A percentile compares a stretch with the other conserved stretches of the same genome.
These are phyloP conservation scores for Hygrocybe punicea DNA, from an alignment of 768 basidiomycete genomes.

Conservation along the genomic window DNA sequence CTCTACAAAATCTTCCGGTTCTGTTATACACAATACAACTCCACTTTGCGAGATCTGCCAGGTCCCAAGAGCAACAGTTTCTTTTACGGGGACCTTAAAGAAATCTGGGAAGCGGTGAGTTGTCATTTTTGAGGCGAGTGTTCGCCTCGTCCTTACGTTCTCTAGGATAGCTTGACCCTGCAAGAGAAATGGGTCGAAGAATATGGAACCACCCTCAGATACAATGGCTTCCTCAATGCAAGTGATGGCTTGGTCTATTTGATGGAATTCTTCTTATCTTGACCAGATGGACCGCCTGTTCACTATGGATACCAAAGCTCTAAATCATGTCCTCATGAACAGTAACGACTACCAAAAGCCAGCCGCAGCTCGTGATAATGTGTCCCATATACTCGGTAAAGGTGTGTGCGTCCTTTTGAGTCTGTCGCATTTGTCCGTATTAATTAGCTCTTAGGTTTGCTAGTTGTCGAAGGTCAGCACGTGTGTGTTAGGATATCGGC, in stretches of 20 bases:
- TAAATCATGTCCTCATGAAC: conserved; percentile 63
- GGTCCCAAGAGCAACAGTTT: conserved; percentile 46
- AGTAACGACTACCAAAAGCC: conserved; percentile 56
- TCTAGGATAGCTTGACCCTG: conserved; percentile 36
- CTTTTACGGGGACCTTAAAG: conserved; percentile 48
- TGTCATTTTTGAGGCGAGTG: neutral
- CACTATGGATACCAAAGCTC: conserved; percentile 58
- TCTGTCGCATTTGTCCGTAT: neutral
- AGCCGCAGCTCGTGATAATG: conserved; percentile 31
- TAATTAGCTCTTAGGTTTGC: conserved; percentile 38
- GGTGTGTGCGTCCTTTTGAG: conserved; percentile 23
- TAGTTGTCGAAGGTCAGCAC: conserved; percentile 41
- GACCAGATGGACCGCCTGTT: conserved; percentile 43
- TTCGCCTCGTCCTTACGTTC: neutral
- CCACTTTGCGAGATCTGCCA: conserved; percentile 46
- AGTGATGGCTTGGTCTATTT: conserved; percentile 10
- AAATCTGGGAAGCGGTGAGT: conserved; percentile 44
- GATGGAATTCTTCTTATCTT: neutral
- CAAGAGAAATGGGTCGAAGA: conserved; percentile 48
- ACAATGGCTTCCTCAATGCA: conserved; percentile 45
- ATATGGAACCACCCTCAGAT: conserved; percentile 47
- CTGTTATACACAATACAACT: conserved; percentile 33
- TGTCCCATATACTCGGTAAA: conserved; percentile 44
- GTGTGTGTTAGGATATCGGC: neutral
- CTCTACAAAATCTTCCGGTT: conserved; percentile 29